Percentiles rank a stretch among this genome's conserved stretches.
Conservation (phyloP, 2,329 filamentous ascomycete species). For the Calycina marina region DNA sequence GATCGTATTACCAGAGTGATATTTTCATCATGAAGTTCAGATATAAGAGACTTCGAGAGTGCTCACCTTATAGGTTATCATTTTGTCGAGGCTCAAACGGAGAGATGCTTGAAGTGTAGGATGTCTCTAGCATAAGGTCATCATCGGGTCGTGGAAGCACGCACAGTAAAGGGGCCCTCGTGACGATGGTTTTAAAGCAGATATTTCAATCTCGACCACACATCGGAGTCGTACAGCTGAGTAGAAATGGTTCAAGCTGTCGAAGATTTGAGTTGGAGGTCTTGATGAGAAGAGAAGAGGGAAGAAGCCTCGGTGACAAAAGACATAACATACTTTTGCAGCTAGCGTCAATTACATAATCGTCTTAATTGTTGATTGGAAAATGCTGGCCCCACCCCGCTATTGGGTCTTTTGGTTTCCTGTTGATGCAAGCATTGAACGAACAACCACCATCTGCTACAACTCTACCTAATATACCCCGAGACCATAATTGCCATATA, state of each 20-base stretch:
- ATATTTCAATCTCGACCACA: constrained; percentile 51
- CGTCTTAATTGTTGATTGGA: too few species aligned
- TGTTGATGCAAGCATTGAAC: too few species aligned
- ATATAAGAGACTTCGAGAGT: neutral
- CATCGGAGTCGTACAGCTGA: constrained; percentile 59
- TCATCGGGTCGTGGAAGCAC: constrained; percentile 52
- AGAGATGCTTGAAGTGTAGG: too few species aligned
- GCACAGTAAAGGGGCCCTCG: constrained; percentile 42
- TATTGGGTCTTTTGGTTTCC: too few species aligned
- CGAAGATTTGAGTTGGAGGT: constrained; percentile 65
- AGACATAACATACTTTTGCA: too few species aligned
- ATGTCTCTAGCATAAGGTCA: constrained; percentile 53
- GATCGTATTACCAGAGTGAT: constrained; percentile 33
- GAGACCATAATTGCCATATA: too few species aligned
- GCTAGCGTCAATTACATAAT: too few species aligned
- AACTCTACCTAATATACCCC: too few species aligned
- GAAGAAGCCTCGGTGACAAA: too few species aligned
- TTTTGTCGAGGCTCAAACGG: too few species aligned
- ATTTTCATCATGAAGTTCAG: constrained; percentile 18
- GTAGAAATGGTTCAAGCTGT: constrained; percentile 40
- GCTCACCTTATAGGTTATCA: neutral
- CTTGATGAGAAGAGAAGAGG: constrained; percentile 32
- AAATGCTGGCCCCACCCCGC: too few species aligned
- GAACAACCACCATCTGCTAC: too few species aligned
- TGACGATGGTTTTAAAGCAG: constrained; percentile 75